Base-by-base conservation (phyloP, 441 rosid species). In the Viola pubescens region DNA sequence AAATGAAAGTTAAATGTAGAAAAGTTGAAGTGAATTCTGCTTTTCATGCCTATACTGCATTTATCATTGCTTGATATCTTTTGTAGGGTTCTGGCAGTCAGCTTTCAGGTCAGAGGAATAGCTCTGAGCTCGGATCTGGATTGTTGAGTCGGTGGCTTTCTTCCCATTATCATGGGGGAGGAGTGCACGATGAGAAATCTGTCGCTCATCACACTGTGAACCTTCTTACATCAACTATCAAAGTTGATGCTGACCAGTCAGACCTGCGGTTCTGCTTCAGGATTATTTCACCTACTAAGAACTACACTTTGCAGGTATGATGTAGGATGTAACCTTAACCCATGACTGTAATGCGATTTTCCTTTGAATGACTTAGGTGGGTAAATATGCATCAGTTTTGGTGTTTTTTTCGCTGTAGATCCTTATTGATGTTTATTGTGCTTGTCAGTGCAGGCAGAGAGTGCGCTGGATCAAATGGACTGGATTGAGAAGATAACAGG, bases 401-500 rank as follows among this genome's bases (percentile, higher is more conserved):
- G 16, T 26, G 10, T 19, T 41, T 46, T 52, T 47, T 61, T 49
- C 11, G 62, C 34, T 43, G 51, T 54, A 68, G 73, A 69, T 70
- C 66, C 69, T 76, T 69, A 69, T 73, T 66, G 56, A 74, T 70
- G 62, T 79, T 77, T 70, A 66, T 67, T 77, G 41, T 77, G 74
- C 82, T 81, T 77, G 97, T 89, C 91, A 79, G 88, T 79, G 88
- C 97, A 95, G 98, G 98, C 98, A 73, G 99, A 95, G 79, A 95
- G 98, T 72, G 91, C 90, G 45, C 78, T 83, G 47, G 98, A 95
- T 80, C 98, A 91, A 78, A 95, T 82, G 95, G 99, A 95, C 75
- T 91, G 98, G 99, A 86, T 95, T 69, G 98, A 95, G 65, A 95
- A 95, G 82, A 95, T 91, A 76, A 91, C 95, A 0, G 98, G 98